A percentile compares a stretch with the other conserved stretches of the same genome.
Evolutionary conservation across 2,329 filamentous ascomycete genomes (phyloP).

Genomic region (Piedraia hortae): DNA sequence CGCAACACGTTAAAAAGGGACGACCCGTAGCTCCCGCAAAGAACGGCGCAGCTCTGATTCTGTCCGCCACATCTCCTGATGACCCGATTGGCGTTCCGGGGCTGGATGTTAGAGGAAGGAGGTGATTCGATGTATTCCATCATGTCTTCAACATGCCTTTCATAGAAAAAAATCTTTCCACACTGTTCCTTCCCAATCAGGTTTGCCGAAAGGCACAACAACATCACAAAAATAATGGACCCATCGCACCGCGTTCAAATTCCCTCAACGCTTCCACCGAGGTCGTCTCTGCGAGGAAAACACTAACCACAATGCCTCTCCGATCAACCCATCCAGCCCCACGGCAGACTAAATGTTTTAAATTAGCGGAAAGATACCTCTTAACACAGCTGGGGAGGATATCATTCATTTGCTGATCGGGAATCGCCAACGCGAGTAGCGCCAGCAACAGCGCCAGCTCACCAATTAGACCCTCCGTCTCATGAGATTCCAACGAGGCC

Average conservation of each 20-base stretch:
- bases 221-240: too few relatives aligned
- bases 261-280: too few relatives aligned
- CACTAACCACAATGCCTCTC: slow-evolving; percentile 2
- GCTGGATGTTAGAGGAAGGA: too few relatives aligned
- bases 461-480: slow-evolving; percentile 2
- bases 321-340: too few relatives aligned
- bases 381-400: slow-evolving; percentile 1
- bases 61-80: slow-evolving; percentile 19
- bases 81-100: slow-evolving; percentile 16
- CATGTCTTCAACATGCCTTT: too few relatives aligned
- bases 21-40: slow-evolving; percentile 19
- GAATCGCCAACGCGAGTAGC: slow-evolving; percentile 2
- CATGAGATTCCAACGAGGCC: neutral
- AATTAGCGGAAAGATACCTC: slow-evolving; percentile 1
- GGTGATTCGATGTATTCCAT: too few relatives aligned
- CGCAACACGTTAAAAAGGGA: slow-evolving; percentile 22
- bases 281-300: too few relatives aligned
- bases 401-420: neutral
- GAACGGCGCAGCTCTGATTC: slow-evolving; percentile 18
- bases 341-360: neutral
- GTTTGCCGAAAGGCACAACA: too few relatives aligned
- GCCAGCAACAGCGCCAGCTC: slow-evolving; percentile 3
- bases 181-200: too few relatives aligned
- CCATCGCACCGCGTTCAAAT: too few relatives aligned
- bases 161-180: too few relatives aligned